phyloP scores from a whole-genome alignment of 2,329 filamentous ascomycete genomes.

The Coniochaeta prunicola region DNA sequence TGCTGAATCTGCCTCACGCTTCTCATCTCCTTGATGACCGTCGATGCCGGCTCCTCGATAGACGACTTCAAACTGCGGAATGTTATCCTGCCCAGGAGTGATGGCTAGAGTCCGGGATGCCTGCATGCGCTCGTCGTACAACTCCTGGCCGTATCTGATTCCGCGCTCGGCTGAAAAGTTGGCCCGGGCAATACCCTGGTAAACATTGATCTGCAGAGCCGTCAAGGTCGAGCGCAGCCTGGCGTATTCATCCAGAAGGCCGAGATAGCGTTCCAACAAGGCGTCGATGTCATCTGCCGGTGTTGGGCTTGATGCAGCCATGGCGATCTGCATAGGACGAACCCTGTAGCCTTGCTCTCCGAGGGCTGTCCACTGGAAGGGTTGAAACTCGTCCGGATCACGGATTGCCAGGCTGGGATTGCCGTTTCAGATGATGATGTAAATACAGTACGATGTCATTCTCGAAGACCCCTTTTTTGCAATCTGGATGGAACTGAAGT shows the following conservation, averaged over 20 bases:
- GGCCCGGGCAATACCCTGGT: conserved; percentile 60
- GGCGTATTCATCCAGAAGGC: conserved; percentile 60
- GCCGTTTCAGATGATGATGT: not conserved
- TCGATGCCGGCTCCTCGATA: not conserved
- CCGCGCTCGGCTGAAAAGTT: conserved; percentile 64
- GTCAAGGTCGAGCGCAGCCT: conserved; percentile 47
- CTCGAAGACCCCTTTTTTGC: not conserved
- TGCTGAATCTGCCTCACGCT: conserved; percentile 2
- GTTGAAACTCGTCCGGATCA: not conserved
- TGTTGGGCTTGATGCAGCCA: not conserved
- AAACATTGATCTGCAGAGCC: conserved; percentile 46
- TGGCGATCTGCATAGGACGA: not conserved
- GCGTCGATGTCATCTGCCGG: conserved; percentile 42
- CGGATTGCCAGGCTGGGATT: not conserved
- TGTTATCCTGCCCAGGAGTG: not conserved
- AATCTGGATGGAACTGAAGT: conserved; percentile 1
- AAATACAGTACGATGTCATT: not conserved
- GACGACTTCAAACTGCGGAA: conserved; percentile 14
- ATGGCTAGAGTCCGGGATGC: conserved; percentile 25
- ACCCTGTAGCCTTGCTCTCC: not conserved
- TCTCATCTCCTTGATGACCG: not conserved
- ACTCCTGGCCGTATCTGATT: conserved; percentile 59
- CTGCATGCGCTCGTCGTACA: conserved; percentile 69
- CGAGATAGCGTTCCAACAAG: conserved; percentile 59
- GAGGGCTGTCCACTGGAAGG: not conserved